Percentiles rank a stretch among this genome's conserved stretches.
Evolutionary conservation across 2,329 filamentous ascomycete species (phyloP).

Genomic region (Exophiala lecanii-corni): DNA sequence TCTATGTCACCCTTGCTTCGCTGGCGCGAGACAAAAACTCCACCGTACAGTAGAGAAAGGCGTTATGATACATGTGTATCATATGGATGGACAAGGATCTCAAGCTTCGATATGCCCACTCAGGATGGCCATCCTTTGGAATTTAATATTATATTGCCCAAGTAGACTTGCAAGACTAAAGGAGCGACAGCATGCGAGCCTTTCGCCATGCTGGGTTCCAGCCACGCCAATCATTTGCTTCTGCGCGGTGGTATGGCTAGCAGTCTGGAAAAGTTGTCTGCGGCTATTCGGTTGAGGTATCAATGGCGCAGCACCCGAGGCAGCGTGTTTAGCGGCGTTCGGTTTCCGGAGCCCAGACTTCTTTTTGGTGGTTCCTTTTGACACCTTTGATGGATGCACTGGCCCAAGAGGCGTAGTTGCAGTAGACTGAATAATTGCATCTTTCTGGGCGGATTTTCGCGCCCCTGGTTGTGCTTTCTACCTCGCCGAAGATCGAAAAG

Average conservation of each 20-base stretch:
- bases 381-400: conserved; percentile 1
- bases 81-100: conserved; percentile 1
- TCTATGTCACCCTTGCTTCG: too few relatives aligned
- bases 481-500: background rate
- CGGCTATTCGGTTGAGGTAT: background rate
- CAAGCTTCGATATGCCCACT: background rate
- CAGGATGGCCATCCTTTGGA: background rate
- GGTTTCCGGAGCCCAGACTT: background rate
- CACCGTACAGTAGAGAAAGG: too few relatives aligned
- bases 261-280: background rate
- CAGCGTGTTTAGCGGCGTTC: background rate
- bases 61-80: too few relatives aligned
- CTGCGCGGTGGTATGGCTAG: background rate
- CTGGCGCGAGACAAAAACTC: too few relatives aligned
- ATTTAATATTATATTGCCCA: background rate
- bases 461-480: background rate
- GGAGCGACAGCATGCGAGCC: background rate
- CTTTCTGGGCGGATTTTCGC: background rate
- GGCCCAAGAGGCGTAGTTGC: background rate
- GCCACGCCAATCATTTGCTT: background rate
- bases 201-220: background rate
- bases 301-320: background rate
- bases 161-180: background rate
- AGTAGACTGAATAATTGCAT: background rate
- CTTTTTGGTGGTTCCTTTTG: background rate